Percentiles rank a stretch among this genome's conserved stretches.
Evolutionary conservation across 73 alveolate genomes (phyloP).

Genomic region (Symbiodinium pilosum): DNA sequence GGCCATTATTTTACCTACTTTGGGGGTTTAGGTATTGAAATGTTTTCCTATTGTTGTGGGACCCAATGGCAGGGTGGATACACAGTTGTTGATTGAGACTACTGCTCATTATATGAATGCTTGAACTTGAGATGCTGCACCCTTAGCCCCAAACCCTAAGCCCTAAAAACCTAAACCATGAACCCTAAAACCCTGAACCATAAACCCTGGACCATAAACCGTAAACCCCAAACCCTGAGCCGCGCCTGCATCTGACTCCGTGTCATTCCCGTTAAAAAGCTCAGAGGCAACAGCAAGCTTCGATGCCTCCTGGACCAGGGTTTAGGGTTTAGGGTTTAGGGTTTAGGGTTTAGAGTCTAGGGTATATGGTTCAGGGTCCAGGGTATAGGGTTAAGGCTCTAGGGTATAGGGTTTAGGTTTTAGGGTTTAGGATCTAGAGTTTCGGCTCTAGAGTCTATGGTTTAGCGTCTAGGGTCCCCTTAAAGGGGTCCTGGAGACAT

Average conservation of each 20-base stretch:
- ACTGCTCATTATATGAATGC: too few species aligned
- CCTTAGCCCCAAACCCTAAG: not conserved
- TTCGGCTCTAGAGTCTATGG: not conserved
- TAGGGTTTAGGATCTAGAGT: too few species aligned
- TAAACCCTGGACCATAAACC: not conserved
- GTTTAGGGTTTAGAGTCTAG: not conserved
- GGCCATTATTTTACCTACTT: too few species aligned
- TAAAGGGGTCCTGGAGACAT: too few species aligned
- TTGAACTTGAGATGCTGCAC: too few species aligned
- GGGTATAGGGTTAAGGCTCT: not conserved
- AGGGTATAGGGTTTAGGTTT: not conserved
- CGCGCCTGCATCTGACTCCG: not conserved
- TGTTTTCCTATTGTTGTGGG: too few species aligned
- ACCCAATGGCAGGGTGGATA: too few species aligned
- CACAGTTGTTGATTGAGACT: too few species aligned
- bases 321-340: not conserved
- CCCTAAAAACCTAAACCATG: not conserved
- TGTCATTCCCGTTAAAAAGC: not conserved
- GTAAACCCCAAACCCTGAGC: not conserved
- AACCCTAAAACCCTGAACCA: not conserved
- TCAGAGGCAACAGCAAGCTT: not conserved
- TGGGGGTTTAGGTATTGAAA: too few species aligned
- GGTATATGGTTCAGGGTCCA: too few species aligned
- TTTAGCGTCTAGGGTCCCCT: too few species aligned
- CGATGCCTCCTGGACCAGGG: not conserved